Evolutionary conservation across 257 asterid genomes (phyloP).

Genomic region (Plectranthus barbatus): DNA sequence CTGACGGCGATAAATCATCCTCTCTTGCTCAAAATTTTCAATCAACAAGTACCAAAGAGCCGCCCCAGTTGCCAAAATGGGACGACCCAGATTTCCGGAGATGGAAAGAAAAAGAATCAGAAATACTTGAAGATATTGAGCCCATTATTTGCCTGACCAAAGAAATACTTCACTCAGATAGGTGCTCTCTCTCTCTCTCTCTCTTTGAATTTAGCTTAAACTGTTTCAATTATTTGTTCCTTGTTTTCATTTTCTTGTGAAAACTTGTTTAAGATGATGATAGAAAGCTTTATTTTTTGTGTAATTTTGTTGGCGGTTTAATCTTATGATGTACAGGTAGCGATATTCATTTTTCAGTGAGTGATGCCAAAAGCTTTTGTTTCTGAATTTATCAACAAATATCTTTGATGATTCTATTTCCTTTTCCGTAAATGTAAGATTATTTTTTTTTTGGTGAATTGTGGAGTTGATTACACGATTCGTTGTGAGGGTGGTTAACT

Average conservation of each 20-base stretch:
- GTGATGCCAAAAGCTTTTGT: neutral
- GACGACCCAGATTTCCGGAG: constrained; percentile 49
- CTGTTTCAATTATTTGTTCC: neutral
- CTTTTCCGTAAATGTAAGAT: neutral
- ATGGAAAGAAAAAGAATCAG: constrained; percentile 63
- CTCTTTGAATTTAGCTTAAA: neutral
- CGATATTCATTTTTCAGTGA: neutral
- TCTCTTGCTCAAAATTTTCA: constrained; percentile 5
- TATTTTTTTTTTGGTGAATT: neutral
- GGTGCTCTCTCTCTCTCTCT: constrained; percentile 24
- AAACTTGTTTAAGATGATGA: neutral
- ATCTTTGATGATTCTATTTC: neutral
- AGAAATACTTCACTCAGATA: constrained; percentile 68
- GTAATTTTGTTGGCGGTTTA: neutral
- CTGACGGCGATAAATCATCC: constrained; percentile 18
- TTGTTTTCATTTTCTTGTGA: neutral
- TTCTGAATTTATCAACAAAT: neutral
- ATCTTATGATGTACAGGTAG: neutral
- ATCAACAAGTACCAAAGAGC: constrained; percentile 22
- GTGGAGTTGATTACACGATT: neutral
- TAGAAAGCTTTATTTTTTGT: neutral
- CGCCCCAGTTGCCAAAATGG: constrained; percentile 24
- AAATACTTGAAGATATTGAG: constrained; percentile 59
- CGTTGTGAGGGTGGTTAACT: neutral
- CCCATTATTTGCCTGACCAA: constrained; percentile 52